Percentiles rank a stretch among this genome's conserved stretches.
phyloP scores from a whole-genome alignment of 192 early-diverging fungal species.

The Coemansia sp. region DNA sequence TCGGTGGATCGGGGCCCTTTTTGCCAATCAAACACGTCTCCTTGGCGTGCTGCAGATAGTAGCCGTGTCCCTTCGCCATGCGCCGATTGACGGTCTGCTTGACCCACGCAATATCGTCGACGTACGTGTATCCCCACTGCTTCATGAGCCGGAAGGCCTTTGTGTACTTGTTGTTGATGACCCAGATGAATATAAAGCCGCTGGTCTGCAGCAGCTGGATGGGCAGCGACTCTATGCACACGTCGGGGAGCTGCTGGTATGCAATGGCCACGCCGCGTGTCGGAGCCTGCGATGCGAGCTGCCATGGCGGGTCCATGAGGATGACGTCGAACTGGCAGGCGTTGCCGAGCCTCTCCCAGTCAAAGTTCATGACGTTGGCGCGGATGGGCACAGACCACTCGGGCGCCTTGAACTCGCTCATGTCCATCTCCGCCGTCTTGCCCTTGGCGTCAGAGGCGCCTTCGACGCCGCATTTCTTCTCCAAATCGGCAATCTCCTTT shows the following conservation, averaged over 20 bases:
- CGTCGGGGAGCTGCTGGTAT: constrained; percentile 93
- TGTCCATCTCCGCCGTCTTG: constrained; percentile 32
- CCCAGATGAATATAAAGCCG: constrained; percentile 97
- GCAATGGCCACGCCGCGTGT: constrained; percentile 90
- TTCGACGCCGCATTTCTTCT: constrained; percentile 49
- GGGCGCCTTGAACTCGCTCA: constrained; percentile 85
- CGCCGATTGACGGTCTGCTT: constrained; percentile 95
- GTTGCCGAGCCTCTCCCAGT: constrained; percentile 77
- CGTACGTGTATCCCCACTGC: constrained; percentile 93
- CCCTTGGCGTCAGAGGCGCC: constrained; percentile 6
- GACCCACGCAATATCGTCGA: constrained; percentile 97
- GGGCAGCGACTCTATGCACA: constrained; percentile 88
- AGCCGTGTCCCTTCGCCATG: constrained; percentile 97
- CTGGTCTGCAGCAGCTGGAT: constrained; percentile 79
- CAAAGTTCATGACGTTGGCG: constrained; percentile 93
- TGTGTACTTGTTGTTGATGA: constrained; percentile 98
- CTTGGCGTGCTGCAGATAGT: constrained; percentile 96
- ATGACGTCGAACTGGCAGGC: constrained; percentile 93
- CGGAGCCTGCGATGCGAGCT: constrained; percentile 88
- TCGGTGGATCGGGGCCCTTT: constrained; percentile 75
- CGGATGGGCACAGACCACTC: constrained; percentile 94
- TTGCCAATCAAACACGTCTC: constrained; percentile 95
- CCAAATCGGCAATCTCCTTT: constrained; percentile 54
- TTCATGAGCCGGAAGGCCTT: constrained; percentile 92
- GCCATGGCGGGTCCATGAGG: constrained; percentile 96